phyloP scores from a whole-genome alignment of 345 rosid species.

The Corymbia maculata region DNA sequence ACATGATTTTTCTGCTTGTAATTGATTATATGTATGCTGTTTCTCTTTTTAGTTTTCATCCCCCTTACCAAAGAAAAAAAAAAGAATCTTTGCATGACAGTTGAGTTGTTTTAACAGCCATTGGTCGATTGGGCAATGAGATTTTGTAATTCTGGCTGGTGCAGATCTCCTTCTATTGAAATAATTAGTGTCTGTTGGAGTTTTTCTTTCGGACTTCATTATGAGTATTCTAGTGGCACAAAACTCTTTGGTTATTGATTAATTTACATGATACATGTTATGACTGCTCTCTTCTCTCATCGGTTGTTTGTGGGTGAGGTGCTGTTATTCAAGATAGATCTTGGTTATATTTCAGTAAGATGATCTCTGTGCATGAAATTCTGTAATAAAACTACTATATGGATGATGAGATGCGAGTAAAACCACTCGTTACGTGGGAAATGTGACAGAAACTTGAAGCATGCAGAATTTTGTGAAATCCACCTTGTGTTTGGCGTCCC shows the following conservation, averaged over 20 bases:
- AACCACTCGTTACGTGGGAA: not conserved
- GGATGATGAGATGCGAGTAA: not conserved
- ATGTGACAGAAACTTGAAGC: not conserved
- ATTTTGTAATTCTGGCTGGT: not conserved
- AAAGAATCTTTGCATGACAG: not conserved
- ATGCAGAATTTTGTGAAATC: not conserved
- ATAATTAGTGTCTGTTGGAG: not conserved
- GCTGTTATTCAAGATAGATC: not conserved
- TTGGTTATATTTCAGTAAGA: not conserved
- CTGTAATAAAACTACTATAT: not conserved
- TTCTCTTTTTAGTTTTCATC: not conserved
- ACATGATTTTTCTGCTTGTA: constrained; percentile 4
- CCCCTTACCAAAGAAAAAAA: not conserved
- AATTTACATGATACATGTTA: not conserved
- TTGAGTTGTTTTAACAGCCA: not conserved
- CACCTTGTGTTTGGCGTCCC: not conserved
- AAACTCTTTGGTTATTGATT: not conserved
- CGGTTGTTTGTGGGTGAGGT: not conserved
- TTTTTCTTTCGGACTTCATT: not conserved
- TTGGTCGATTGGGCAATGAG: not conserved
- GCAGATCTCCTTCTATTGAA: not conserved
- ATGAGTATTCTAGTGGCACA: not conserved
- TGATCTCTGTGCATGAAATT: not conserved
- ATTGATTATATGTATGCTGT: not conserved
- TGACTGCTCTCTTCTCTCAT: not conserved